Evolutionary conservation across 305 asterid genomes (phyloP).

Genomic region (Fraxinus floribunda): DNA sequence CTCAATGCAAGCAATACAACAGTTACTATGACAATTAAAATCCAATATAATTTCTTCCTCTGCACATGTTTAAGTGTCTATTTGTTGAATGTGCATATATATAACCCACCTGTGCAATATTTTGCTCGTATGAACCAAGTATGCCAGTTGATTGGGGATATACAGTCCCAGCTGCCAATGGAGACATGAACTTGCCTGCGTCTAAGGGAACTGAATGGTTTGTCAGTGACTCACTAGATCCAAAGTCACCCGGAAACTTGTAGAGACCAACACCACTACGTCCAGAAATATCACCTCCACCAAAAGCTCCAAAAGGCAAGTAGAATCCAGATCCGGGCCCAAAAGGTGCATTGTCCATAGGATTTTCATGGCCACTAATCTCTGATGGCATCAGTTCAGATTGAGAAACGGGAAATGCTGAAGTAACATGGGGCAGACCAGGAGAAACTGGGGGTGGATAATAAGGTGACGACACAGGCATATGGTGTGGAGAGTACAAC

Average conservation of each 20-base stretch:
- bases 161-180: conserved; percentile 68
- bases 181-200: conserved; percentile 74
- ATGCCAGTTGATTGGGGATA: conserved; percentile 87
- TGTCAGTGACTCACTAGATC: conserved; percentile 64
- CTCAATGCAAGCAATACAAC: background rate
- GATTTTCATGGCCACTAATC: conserved; percentile 70
- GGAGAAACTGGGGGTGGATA: conserved; percentile 83
- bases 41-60: background rate
- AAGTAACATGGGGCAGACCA: conserved; percentile 72
- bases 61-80: conserved; percentile 18
- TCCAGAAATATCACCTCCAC: conserved; percentile 84
- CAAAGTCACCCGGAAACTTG: conserved; percentile 73
- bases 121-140: conserved; percentile 93
- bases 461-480: conserved; percentile 69
- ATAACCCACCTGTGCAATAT: conserved; percentile 76
- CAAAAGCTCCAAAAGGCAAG: conserved; percentile 79
- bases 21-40: background rate
- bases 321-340: conserved; percentile 85
- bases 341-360: conserved; percentile 59
- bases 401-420: conserved; percentile 55
- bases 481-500: conserved; percentile 87
- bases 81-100: background rate
- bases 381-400: conserved; percentile 68
- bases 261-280: conserved; percentile 70
- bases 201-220: conserved; percentile 64